phyloP scores from a whole-genome alignment of 1,139 yeast genomes.

The Dujonia santamariae region DNA sequence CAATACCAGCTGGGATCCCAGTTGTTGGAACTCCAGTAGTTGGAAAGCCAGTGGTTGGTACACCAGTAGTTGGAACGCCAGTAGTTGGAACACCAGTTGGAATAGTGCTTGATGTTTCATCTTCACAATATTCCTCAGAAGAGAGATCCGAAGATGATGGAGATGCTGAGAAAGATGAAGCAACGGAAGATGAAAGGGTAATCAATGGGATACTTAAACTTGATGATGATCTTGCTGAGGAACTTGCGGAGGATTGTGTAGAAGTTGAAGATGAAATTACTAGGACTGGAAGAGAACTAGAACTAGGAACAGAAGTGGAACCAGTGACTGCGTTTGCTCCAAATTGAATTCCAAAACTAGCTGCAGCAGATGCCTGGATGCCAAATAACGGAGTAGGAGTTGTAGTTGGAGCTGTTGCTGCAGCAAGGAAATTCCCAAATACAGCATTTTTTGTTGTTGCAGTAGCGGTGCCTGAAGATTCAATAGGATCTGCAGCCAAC shows the following conservation, averaged over 20 bases:
- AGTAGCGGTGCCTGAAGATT: too few species aligned
- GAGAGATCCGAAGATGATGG: slow-evolving; percentile 6
- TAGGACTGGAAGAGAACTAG: neutral
- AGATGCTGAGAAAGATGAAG: slow-evolving; percentile 3
- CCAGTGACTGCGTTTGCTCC: neutral
- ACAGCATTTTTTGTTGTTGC: neutral
- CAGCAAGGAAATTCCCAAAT: neutral
- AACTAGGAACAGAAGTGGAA: neutral
- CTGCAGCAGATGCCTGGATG: neutral
- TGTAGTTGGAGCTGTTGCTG: slow-evolving; percentile 3
- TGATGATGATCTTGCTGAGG: too few species aligned
- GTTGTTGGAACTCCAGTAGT: neutral
- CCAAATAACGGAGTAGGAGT: slow-evolving; percentile 4
- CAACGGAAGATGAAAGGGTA: slow-evolving; percentile 1
- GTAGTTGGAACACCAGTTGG: slow-evolving; percentile 1
- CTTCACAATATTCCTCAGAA: slow-evolving; percentile 8
- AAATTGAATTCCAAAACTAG: neutral
- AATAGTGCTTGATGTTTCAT: slow-evolving; percentile 6
- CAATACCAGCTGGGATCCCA: neutral
- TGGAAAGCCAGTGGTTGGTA: slow-evolving; percentile 2
- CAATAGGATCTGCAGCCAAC: too few species aligned
- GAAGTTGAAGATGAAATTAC: too few species aligned
- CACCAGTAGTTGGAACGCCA: neutral
- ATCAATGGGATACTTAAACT: neutral
- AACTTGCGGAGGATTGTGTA: too few species aligned